Base-by-base conservation (phyloP, 495 filamentous ascomycete genomes). In the Penicillium paradoxum region DNA sequence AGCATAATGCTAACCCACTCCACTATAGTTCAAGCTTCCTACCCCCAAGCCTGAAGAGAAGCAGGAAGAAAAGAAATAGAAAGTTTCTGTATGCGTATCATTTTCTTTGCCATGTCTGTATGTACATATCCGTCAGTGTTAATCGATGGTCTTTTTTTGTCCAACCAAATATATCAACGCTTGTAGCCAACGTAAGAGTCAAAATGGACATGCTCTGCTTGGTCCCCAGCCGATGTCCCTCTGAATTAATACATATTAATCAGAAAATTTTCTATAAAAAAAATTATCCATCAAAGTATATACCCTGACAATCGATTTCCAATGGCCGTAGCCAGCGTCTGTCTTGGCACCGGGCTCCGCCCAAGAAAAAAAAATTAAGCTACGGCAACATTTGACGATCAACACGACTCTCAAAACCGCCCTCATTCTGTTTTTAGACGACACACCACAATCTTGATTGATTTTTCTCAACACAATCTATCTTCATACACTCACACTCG, bases 51-150 rank as follows among this genome's bases (percentile, higher is more conserved):
- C 95, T 0, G 92, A 97, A 74, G 83, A 87, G 60, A 89, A 89
- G 74, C 83, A 85, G 60, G 89, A 96, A 70, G 90, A 87, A 69
- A 96, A 97, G 88, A 96, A 96, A 81, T 95, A 90, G 77, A 74
- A 57, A 45, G 27, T 51, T 41, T 54, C 43, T 73, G 71, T 73
- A 72, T 57, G 67, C 64, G 64, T 67, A 73, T 64, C 56, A 56
- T 54, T 68, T 68, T 65, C 57, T 54, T 62, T 65, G 56, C 58
- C 41, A 67, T 68, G 58, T 71, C 52, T 74, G 64, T 72, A 70
- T 75, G 68, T 75, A 73, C 67, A 75, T 73, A 75, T 64, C 68
- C 50, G 56, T 64, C 64, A 67, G 60, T 50, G 58, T 64, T 68
- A 67, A 70, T 70, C 60, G 52, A 68, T 62, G 64, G 58, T 59